Evolutionary conservation across 805 yeast genomes (phyloP).

Genomic region (Debaryomyces maramus): DNA sequence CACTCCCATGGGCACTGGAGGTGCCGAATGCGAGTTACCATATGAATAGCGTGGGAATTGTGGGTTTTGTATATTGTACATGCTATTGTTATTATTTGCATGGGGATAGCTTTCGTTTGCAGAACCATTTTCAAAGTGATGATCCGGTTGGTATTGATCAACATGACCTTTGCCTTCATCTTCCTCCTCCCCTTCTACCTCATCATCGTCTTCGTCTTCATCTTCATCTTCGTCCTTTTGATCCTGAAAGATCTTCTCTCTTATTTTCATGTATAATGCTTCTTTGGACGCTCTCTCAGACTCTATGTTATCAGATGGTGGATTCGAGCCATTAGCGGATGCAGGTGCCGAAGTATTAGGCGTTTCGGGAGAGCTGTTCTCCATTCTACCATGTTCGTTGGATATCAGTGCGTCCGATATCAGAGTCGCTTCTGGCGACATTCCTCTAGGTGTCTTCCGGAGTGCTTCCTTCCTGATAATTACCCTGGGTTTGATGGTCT

Average conservation of each 20-base stretch:
- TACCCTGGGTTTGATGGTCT: constrained; percentile 14
- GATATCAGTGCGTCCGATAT: not conserved
- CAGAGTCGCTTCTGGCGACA: not conserved
- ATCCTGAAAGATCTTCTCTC: constrained; percentile 30
- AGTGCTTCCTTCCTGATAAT: constrained; percentile 14
- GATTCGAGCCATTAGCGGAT: not conserved
- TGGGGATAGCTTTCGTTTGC: not conserved
- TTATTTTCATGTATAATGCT: constrained; percentile 38
- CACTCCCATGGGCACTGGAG: constrained; percentile 4
- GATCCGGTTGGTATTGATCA: constrained; percentile 5
- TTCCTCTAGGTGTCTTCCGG: not conserved
- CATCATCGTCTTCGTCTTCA: constrained; percentile 8
- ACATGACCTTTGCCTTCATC: constrained; percentile 5
- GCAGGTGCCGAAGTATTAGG: not conserved
- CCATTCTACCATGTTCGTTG: not conserved
- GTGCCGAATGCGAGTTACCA: not conserved
- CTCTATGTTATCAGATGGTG: constrained; percentile 13
- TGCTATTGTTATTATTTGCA: not conserved
- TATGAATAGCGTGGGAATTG: not conserved
- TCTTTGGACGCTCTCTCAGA: constrained; percentile 31
- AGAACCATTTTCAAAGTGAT: not conserved
- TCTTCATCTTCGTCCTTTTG: constrained; percentile 11
- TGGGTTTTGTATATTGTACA: not conserved
- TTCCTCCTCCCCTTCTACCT: constrained; percentile 6
- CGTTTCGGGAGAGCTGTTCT: not conserved